Percentiles rank a stretch among this genome's conserved stretches.
Evolutionary conservation across 169 alveolate genomes (phyloP).

Genomic region (Besnoitia besnoiti): DNA sequence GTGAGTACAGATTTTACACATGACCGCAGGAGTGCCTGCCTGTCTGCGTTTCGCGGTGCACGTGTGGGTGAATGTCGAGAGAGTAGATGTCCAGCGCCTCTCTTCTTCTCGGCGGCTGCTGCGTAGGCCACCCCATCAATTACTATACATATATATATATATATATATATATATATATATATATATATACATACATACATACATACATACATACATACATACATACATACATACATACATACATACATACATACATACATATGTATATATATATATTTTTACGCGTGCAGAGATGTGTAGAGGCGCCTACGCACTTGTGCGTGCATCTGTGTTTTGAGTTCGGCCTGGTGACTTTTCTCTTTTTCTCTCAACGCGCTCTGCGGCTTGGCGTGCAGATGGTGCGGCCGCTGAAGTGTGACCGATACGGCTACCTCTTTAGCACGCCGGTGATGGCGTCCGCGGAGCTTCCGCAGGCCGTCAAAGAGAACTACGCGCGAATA

Average conservation of each 20-base stretch:
- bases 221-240: too few species aligned
- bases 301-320: too few species aligned
- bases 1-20: neutral
- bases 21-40: too few species aligned
- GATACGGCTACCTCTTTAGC: constrained; percentile 59
- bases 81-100: too few species aligned
- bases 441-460: constrained; percentile 61
- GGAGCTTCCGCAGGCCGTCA: constrained; percentile 67
- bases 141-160: neutral
- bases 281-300: too few species aligned
- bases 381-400: constrained; percentile 46
- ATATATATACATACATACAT: neutral
- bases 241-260: too few species aligned
- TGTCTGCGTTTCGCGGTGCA: too few species aligned
- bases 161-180: neutral
- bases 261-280: too few species aligned
- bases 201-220: neutral
- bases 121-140: neutral
- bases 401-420: constrained; percentile 66
- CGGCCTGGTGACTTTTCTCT: neutral
- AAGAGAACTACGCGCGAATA: constrained; percentile 44
- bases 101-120: too few species aligned
- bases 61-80: too few species aligned
- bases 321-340: too few species aligned
- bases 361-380: too few species aligned